Base-by-base conservation (phyloP, 2,329 filamentous ascomycete species). In the Grosmannia serpens region DNA sequence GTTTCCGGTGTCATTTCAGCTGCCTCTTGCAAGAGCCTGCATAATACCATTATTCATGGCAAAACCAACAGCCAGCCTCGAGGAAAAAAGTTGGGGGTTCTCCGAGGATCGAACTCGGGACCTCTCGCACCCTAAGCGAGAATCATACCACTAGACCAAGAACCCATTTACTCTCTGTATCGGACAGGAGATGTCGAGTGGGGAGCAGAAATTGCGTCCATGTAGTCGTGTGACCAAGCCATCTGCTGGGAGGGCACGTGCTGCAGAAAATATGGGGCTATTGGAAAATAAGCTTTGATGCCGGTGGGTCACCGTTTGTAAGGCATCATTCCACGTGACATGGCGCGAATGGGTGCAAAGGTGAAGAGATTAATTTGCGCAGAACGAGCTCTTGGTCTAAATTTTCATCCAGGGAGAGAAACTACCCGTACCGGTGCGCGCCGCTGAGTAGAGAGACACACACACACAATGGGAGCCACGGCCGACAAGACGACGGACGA, bases 61-160 rank as follows among this genome's bases (percentile, higher is more conserved):
- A 11, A 31, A 15, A 46, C 50, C 15, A 17, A 9, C 7, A 55
- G 47, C n/a, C 27, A 33, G n/a, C n/a, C n/a, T n/a, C n/a, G 31
- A 46, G 7, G 41, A 22, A 35, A 58, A 53, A 58, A 49, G 38
- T 29, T 31, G 35, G 56, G 56, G 56, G 51, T 53, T 58, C 56
- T 58, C 56, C 56, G 56, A 38, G 56, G 26, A 38, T 58, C 41
- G 56, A 58, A 58, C 56, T 38, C 57, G 57, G 57, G 57, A 58
- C 57, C 57, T 58, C 57, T 58, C 57, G 57, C 57, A 71, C 79
- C 79, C 79, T 82, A 81, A 82, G 80, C 79, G 78, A 80, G 78
- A 81, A 82, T 81, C 78, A 82, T 82, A 81, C 79, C 79, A 77
- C 79, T 80, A 80, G 78, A 82, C 1, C 66, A 75, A 51, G 57